phyloP scores from a whole-genome alignment of 202 grass and related monocot species.

The Saccharum hybrid region DNA sequence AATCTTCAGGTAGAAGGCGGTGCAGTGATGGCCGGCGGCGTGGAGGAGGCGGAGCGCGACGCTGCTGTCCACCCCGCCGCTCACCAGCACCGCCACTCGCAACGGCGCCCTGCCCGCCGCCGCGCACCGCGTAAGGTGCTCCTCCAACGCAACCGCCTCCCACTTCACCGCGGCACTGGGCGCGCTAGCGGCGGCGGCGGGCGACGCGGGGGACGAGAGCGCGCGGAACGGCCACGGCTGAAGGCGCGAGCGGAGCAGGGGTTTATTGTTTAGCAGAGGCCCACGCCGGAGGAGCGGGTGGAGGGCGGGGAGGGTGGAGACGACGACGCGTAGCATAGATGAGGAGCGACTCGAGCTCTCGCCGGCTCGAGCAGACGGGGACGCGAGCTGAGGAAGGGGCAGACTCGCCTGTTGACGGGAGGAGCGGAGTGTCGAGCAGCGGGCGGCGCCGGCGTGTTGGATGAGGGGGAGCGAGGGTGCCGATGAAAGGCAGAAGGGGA shows the following conservation, averaged over 20 bases:
- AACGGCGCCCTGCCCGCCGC: conserved; percentile 50
- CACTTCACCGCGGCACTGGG: neutral
- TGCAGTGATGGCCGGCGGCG: conserved; percentile 78
- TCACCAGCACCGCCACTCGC: conserved; percentile 76
- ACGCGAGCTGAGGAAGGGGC: too few relatives aligned
- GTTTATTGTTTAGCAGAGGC: conserved; percentile 25
- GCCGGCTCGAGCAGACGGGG: neutral
- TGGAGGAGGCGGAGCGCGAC: conserved; percentile 91
- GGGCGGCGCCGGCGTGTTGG: too few relatives aligned
- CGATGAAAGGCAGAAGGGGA: too few relatives aligned
- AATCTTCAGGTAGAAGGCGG: conserved; percentile 98
- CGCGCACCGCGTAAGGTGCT: conserved; percentile 58
- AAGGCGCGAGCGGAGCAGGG: conserved; percentile 8
- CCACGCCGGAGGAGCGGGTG: conserved; percentile 39
- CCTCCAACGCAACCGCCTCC: neutral
- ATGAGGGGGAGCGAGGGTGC: too few relatives aligned
- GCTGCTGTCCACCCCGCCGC: conserved; percentile 96
- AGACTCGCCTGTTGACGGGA: too few relatives aligned
- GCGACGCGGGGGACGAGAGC: conserved; percentile 27
- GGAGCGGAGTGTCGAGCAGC: too few relatives aligned
- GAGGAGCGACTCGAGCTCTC: neutral
- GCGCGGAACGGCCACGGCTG: conserved; percentile 1
- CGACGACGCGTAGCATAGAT: conserved; percentile 53
- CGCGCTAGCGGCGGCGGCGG: neutral
- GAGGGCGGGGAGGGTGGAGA: conserved; percentile 51